These are phyloP conservation scores for Jamesozyma hellenica DNA, from an alignment of 805 yeast species.

Conservation along the genomic window DNA sequence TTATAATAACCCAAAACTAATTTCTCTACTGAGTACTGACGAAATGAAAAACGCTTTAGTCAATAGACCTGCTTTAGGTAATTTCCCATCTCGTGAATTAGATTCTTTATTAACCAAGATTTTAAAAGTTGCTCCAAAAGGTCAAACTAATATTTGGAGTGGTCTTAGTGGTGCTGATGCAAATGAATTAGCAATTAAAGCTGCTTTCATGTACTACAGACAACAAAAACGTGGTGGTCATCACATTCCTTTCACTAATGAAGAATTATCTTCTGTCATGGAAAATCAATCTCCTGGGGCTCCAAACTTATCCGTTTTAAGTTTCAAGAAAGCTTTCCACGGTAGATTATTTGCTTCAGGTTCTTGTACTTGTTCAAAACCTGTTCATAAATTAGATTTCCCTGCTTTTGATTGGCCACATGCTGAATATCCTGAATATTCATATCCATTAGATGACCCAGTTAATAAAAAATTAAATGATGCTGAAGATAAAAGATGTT, in stretches of 20 bases:
- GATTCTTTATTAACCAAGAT: constrained; percentile 38
- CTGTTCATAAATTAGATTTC: constrained; percentile 84
- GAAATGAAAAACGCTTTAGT: constrained; percentile 56
- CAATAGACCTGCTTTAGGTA: constrained; percentile 60
- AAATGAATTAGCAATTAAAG: constrained; percentile 61
- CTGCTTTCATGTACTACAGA: constrained; percentile 58
- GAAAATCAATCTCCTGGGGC: constrained; percentile 78
- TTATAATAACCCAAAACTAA: constrained; percentile 57
- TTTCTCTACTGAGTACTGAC: constrained; percentile 46
- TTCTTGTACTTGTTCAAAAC: constrained; percentile 86
- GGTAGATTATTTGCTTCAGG: constrained; percentile 91
- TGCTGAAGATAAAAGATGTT: constrained; percentile 73
- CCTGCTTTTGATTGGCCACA: constrained; percentile 97
- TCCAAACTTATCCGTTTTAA: constrained; percentile 74
- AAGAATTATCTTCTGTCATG: constrained; percentile 71
- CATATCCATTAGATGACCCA: constrained; percentile 74
- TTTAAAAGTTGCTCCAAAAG: constrained; percentile 56
- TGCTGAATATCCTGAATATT: constrained; percentile 79
- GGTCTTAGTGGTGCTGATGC: constrained; percentile 62
- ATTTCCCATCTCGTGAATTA: constrained; percentile 52
- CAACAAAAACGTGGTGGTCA: constrained; percentile 56
- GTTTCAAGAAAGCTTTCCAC: constrained; percentile 86
- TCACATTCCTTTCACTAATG: constrained; percentile 46
- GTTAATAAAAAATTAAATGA: constrained; percentile 52
- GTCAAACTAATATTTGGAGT: constrained; percentile 51